Base-by-base conservation (phyloP, 768 basidiomycete genomes). In the Fomitopsis serialis region DNA sequence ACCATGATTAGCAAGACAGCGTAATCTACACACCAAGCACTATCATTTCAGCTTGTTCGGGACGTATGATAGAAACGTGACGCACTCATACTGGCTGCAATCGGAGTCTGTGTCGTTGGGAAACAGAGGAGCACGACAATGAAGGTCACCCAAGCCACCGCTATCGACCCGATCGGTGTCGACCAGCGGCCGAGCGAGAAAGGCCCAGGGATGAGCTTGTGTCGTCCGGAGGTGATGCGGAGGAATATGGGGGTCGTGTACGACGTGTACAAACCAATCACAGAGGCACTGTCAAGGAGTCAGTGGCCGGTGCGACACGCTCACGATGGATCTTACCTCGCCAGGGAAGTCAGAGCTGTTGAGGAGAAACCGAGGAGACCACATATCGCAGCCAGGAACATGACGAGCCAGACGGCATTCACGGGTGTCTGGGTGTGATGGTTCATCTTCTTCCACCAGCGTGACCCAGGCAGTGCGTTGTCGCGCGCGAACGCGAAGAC, bases 341-440 rank as follows among this genome's bases (percentile, higher is more conserved):
- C 85, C 23, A 85, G 76, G 17, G 85, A 86, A 4, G 77, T 71
- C 35, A 87, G 63, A 2, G 84, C 86, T 1, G 86, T 74, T 24
- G 63, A 58, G 4, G 83, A 85, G 64, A 88, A 88, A 0, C 85
- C 84, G 11, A 88, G 67, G 2, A 85, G 68, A 6, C 85, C 85
- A 42, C 80, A 83, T 35, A 87, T 58, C 2, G 70, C 80, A 5
- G 85, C 66, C 34, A 68, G 62, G 32, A 66, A 64, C 69, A 87
- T 83, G 25, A 87, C 85, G 37, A 88, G 72, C 86, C 86, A 88
- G 3, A 86, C 86, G 5, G 85, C 86, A 56, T 87, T 82, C 12
- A 87, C 84, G 0, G 86, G 86, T 2, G 87, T 88, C 62, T 81
- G 83, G 0, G 85, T 85, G 56, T 63, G 61, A 3, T 48, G 62